Base-by-base conservation (phyloP, 768 basidiomycete species). In the Amanita muscaria region DNA sequence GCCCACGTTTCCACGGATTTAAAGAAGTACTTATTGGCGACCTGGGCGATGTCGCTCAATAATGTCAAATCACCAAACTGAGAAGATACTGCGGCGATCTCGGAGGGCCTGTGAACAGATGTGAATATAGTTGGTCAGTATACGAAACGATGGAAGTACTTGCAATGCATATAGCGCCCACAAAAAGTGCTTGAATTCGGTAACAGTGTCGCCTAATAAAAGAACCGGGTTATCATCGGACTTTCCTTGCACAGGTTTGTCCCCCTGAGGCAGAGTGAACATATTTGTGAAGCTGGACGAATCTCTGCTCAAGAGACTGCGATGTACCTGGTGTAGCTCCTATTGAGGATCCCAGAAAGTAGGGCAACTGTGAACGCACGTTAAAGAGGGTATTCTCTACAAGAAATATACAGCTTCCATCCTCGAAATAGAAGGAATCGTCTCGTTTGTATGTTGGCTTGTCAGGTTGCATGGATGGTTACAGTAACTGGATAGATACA, bases 121-220 rank as follows among this genome's bases (percentile, higher is more conserved):
- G 34, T 5, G 8, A 19, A 16, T 23, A 25, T 21, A 35, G 4
- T 11, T 33, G 15, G 8, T 24, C 14, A 30, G 29, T 10, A 40
- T 49, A 14, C 42, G 21, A 32, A 15, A 41, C 21, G 7, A 23
- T 14, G 31, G 18, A 16, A 16, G 15, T 32, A 58, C 82, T 62
- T 53, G 85, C 84, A 82, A 55, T 5, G 83, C 81, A 53, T 88
- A 87, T n/a, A 87, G 60, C 1, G 77, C 77, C 80, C 80, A 84
- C 24, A 88, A 69, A 53, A 88, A 83, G 56, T 80, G 72, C 39
- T 73, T 71, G 56, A 88, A 88, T 58, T 87, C 81, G 3, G 69
- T 60, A 7, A 73, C 68, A 0, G 73, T 76, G 49, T 87, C 81
- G 1, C 83, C 84, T 2, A 60, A 59, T 24, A 88, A 67, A 23